phyloP scores from a whole-genome alignment of 2,329 filamentous ascomycete species.

The Graphilbum ipis-grandicollis region DNA sequence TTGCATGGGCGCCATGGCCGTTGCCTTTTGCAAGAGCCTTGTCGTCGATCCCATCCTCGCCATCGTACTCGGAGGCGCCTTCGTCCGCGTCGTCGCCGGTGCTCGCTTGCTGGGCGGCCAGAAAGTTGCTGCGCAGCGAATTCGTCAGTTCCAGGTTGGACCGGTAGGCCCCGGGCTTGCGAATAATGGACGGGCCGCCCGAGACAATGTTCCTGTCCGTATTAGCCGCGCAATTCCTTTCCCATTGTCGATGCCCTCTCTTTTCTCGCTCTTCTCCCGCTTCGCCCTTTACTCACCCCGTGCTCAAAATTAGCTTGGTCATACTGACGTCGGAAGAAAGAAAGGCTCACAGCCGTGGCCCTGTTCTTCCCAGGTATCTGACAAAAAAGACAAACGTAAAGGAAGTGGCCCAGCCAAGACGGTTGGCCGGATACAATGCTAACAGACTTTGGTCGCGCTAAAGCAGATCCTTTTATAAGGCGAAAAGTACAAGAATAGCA shows the following conservation, averaged over 20 bases:
- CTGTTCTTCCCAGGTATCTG: too few species aligned
- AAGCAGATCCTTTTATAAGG: too few species aligned
- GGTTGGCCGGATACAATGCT: too few species aligned
- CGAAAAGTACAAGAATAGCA: too few species aligned
- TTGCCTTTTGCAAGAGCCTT: conserved; percentile 4
- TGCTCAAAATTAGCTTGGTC: conserved; percentile 1
- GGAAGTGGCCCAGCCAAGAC: too few species aligned
- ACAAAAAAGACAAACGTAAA: too few species aligned
- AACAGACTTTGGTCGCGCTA: too few species aligned
- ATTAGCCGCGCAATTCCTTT: conserved; percentile 56
- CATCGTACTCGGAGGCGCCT: conserved; percentile 14
- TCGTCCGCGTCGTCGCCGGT: conserved; percentile 28
- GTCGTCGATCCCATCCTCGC: neutral
- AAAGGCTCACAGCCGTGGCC: too few species aligned
- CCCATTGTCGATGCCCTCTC: conserved; percentile 18
- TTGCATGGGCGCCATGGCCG: conserved; percentile 12
- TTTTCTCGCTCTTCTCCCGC: neutral
- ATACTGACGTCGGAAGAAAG: neutral
- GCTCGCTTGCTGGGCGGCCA: conserved; percentile 42
- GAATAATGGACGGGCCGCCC: conserved; percentile 66
- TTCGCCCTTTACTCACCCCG: neutral
- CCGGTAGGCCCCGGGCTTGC: conserved; percentile 58
- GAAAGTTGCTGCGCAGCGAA: conserved; percentile 70
- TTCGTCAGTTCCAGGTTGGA: conserved; percentile 90
- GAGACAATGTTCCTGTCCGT: conserved; percentile 60